Percentiles rank a stretch among this genome's conserved stretches.
These are phyloP conservation scores for Oldenlandia corymbosa DNA, from an alignment of 257 asterid genomes.

Conservation along the genomic window DNA sequence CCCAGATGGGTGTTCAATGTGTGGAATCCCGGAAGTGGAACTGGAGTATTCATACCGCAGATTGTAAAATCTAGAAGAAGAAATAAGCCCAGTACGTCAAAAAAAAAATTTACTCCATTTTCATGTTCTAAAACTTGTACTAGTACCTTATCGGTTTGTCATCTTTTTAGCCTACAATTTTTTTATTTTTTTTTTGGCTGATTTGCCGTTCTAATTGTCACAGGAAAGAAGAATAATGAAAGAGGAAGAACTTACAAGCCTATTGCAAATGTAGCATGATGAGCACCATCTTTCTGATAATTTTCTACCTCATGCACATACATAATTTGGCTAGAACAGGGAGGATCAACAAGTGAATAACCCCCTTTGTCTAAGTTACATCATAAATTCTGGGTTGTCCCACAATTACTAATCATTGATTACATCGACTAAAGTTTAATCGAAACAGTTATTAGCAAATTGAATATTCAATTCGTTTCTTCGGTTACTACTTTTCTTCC, in stretches of 20 bases:
- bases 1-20: slow-evolving; percentile 49
- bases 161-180: too few species aligned
- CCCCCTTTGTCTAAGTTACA: not conserved
- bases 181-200: not conserved
- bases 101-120: not conserved
- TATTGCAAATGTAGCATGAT: slow-evolving; percentile 17
- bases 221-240: slow-evolving; percentile 50
- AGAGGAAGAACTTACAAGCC: slow-evolving; percentile 31
- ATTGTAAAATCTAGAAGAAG: slow-evolving; percentile 34
- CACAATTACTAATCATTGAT: too few species aligned
- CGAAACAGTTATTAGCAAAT: too few species aligned
- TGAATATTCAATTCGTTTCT: too few species aligned
- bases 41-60: slow-evolving; percentile 90
- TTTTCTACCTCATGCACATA: not conserved
- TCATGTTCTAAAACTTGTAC: not conserved
- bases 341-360: not conserved
- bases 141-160: not conserved
- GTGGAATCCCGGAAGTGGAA: slow-evolving; percentile 68
- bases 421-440: too few species aligned
- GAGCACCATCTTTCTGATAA: not conserved
- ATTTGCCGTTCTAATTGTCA: not conserved
- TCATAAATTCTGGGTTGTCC: not conserved
- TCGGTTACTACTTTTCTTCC: too few species aligned
- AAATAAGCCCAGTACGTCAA: slow-evolving; percentile 46
- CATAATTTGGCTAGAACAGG: not conserved